These are phyloP conservation scores for Zymoseptoria ardabiliae DNA, from an alignment of 2,329 filamentous ascomycete species.

Conservation along the genomic window DNA sequence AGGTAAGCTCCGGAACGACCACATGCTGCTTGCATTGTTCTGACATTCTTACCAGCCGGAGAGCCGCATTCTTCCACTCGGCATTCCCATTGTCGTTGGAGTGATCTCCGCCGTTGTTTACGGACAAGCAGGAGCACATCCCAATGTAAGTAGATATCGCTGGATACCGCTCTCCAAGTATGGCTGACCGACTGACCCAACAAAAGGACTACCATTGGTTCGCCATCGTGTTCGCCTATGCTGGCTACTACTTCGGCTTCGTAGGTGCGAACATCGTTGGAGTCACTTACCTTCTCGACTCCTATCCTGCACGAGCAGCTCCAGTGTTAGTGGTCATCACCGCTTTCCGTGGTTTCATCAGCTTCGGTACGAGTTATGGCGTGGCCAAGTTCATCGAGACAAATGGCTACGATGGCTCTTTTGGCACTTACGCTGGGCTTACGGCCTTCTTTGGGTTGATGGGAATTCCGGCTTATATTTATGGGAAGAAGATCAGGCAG, in stretches of 20 bases:
- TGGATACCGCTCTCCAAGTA: background rate
- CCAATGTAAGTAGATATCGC: background rate
- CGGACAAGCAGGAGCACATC: constrained; percentile 23
- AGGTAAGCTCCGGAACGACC: too few relatives aligned
- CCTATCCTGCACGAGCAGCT: constrained; percentile 37
- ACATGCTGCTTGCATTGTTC: too few relatives aligned
- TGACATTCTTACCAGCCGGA: constrained; percentile 28
- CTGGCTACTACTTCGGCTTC: constrained; percentile 30
- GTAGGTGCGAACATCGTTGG: constrained; percentile 39
- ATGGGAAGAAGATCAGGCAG: constrained; percentile 27
- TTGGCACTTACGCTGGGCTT: constrained; percentile 27
- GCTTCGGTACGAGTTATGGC: constrained; percentile 38
- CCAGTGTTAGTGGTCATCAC: constrained; percentile 41
- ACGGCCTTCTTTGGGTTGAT: constrained; percentile 26
- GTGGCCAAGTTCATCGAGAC: constrained; percentile 29
- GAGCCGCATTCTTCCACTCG: constrained; percentile 30
- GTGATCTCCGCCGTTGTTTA: constrained; percentile 35
- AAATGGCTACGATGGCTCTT: constrained; percentile 29
- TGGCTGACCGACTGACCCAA: background rate
- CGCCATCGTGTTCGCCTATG: constrained; percentile 17
- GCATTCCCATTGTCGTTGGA: constrained; percentile 34
- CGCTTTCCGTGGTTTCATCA: constrained; percentile 40
- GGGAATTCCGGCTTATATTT: constrained; percentile 27
- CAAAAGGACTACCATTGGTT: constrained; percentile 20
- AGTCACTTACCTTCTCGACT: constrained; percentile 40